Evolutionary conservation across 768 basidiomycete species (phyloP).

Genomic region (Leucosporidium creatinivorum): DNA sequence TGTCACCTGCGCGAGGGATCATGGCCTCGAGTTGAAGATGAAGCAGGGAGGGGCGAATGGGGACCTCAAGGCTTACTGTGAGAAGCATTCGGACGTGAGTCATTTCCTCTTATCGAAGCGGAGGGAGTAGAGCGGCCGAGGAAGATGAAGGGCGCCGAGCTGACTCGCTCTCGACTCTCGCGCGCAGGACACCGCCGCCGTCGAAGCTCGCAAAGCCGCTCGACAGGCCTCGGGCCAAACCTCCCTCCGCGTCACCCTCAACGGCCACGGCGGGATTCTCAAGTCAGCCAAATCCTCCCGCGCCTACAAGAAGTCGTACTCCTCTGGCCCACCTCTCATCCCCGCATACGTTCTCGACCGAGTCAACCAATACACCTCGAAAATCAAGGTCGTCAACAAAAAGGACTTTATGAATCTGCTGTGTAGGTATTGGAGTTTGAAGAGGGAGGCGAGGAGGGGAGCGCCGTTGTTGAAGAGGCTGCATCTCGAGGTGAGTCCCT

Average conservation of each 20-base stretch:
- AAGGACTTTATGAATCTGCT: constrained; percentile 65
- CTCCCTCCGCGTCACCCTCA: background rate
- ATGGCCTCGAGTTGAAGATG: constrained; percentile 59
- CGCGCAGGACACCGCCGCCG: background rate
- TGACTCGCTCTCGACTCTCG: background rate
- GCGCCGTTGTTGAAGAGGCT: constrained; percentile 87
- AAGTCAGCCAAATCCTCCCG: constrained; percentile 57
- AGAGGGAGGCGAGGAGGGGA: constrained; percentile 83
- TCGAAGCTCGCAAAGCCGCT: background rate
- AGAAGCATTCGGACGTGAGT: constrained; percentile 80
- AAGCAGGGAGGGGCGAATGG: constrained; percentile 38
- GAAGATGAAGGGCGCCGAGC: background rate
- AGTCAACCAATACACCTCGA: constrained; percentile 64
- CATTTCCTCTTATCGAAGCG: too few species aligned
- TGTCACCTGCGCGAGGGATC: constrained; percentile 81
- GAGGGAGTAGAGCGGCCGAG: background rate
- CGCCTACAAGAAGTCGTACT: constrained; percentile 26
- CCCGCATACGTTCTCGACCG: constrained; percentile 75
- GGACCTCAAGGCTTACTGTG: constrained; percentile 69
- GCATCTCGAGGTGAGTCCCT: constrained; percentile 62
- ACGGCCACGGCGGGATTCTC: background rate
- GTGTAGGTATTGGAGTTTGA: constrained; percentile 94
- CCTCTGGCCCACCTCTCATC: constrained; percentile 72
- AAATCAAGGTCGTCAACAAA: constrained; percentile 66
- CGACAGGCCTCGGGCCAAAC: background rate